phyloP scores from a whole-genome alignment of 495 filamentous ascomycete species.

The Hypoxylon cercidicola region DNA sequence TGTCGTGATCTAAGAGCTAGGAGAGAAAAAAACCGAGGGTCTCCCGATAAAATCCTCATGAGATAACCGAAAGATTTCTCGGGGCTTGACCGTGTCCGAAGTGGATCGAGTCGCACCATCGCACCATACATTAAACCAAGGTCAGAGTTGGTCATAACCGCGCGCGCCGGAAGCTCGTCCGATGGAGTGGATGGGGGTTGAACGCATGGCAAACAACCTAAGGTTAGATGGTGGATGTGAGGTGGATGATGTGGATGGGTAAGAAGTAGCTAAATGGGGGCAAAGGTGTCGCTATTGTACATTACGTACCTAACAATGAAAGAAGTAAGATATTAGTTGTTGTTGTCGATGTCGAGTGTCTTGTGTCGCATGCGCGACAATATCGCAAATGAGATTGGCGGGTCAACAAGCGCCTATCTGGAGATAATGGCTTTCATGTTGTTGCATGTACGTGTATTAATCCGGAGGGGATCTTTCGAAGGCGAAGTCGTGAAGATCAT shows the following conservation, averaged over 20 bases:
- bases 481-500: conserved; percentile 41
- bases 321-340: neutral
- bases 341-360: neutral
- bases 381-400: conserved; percentile 10
- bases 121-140: conserved; percentile 17
- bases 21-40: conserved; percentile 18
- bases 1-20: conserved; percentile 5
- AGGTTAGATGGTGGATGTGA: neutral
- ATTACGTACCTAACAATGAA: neutral
- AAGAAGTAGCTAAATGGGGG: conserved; percentile 18
- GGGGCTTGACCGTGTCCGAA: conserved; percentile 24
- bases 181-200: conserved; percentile 25
- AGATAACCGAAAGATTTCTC: conserved; percentile 29
- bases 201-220: conserved; percentile 13
- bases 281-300: neutral
- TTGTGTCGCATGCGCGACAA: conserved; percentile 1
- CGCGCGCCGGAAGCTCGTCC: conserved; percentile 17
- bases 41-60: conserved; percentile 34
- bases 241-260: neutral
- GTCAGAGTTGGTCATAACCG: conserved; percentile 11
- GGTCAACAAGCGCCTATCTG: conserved; percentile 16
- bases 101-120: conserved; percentile 12
- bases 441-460: conserved; percentile 9
- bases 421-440: neutral
- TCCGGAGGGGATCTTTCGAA: conserved; percentile 23